These are phyloP conservation scores for Penicillium crustosum DNA, from an alignment of 2,329 filamentous ascomycete species.

Conservation along the genomic window DNA sequence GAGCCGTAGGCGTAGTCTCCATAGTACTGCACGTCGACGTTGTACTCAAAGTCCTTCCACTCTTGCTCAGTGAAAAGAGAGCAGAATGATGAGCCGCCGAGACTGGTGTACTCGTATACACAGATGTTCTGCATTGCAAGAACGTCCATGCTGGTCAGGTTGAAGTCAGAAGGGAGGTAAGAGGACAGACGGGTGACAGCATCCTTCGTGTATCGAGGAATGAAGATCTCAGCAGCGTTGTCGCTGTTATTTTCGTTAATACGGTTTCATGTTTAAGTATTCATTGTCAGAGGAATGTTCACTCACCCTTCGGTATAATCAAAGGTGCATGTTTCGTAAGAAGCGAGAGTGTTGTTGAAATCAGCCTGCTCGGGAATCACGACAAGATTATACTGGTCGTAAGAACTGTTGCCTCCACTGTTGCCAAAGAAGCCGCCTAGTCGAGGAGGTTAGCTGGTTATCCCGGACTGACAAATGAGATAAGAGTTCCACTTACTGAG, in stretches of 20 bases:
- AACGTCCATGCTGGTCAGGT: constrained; percentile 51
- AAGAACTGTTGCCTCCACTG: constrained; percentile 29
- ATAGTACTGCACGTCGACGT: constrained; percentile 53
- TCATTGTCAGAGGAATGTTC: too few species aligned
- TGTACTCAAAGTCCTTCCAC: constrained; percentile 56
- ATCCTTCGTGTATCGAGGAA: constrained; percentile 47
- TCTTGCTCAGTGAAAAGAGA: constrained; percentile 55
- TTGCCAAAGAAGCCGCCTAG: constrained; percentile 26
- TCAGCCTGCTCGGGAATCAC: constrained; percentile 52
- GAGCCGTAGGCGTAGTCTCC: constrained; percentile 50
- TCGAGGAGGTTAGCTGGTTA: neutral
- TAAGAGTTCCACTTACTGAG: constrained; percentile 38
- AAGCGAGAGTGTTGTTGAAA: constrained; percentile 55
- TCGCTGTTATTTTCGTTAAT: constrained; percentile 21
- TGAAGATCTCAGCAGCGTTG: constrained; percentile 40
- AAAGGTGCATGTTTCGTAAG: constrained; percentile 52
- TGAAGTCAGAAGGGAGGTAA: constrained; percentile 51
- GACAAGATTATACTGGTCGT: constrained; percentile 44
- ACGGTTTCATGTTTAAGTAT: neutral
- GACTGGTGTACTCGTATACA: constrained; percentile 54
- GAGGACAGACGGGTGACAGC: constrained; percentile 50
- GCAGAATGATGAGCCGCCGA: constrained; percentile 55
- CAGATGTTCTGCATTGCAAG: constrained; percentile 56
- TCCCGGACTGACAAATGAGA: neutral
- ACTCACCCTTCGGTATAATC: constrained; percentile 30